Base-by-base conservation (phyloP, 2,329 filamentous ascomycete species). In the Thermochaetoides dissita region DNA sequence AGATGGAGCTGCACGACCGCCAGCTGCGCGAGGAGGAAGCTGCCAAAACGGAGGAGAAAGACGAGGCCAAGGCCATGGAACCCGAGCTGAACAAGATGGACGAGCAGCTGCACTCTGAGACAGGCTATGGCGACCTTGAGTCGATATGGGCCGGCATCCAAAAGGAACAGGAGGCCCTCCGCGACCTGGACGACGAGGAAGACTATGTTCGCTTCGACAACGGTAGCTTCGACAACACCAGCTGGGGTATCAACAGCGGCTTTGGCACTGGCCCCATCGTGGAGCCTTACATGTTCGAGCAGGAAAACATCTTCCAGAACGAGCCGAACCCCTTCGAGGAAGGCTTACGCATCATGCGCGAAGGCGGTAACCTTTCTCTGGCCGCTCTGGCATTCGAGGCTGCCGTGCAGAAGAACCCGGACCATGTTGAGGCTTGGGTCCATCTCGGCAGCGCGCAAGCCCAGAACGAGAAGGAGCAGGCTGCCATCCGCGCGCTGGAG, bases 391-490 rank as follows among this genome's bases (percentile, higher is more conserved):
- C 91, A 0, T 98, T 98, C 53, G 91, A 98, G 64, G 87, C 91
- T 11, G 91, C 91, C 2, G 85, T 89, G 6, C 88, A 95, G 61
- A 87, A 89, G 63, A 79, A 94, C 48, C 76, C 86, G 0, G 71
- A 81, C 42, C 89, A 96, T 59, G 78, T 89, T 33, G 84, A 94
- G 42, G 91, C 91, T 3, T 98, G 91, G 91, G 85, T 88, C 8
- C 81, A 87, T 55, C 75, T 98, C 30, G 91, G 91, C 41, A 81
- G 82, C 41, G 84, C 88, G 11, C 91, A 98, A 64, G 91, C 91
- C 12, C 91, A 98, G 61, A 98, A 98, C 61, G 91, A 98, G 63
- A 98, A 98, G 66, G 91, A 98, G 62, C 83, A 86, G 7, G 89
- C 91, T 0, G 91, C 91, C 2, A 95, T 98, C 50, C 81, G 91